phyloP scores from a whole-genome alignment of 2,329 filamentous ascomycete genomes.

The Paecilomyces fulvus region DNA sequence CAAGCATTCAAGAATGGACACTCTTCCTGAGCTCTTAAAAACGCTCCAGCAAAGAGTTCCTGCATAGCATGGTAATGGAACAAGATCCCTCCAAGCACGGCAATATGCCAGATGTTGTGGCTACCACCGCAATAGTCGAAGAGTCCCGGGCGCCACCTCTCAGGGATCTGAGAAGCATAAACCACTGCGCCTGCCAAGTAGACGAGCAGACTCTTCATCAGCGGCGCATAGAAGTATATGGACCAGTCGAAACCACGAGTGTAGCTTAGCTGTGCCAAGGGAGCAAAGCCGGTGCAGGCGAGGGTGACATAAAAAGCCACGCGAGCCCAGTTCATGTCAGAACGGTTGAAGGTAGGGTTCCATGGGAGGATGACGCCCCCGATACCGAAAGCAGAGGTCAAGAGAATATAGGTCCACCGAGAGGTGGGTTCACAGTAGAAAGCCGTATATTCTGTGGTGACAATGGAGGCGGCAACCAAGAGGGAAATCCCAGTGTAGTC shows the following conservation, averaged over 20 bases:
- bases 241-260: slow-evolving; percentile 73
- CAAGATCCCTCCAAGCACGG: slow-evolving; percentile 89
- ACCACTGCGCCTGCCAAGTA: slow-evolving; percentile 78
- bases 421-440: slow-evolving; percentile 95
- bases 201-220: slow-evolving; percentile 75
- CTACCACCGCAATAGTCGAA: slow-evolving; percentile 95
- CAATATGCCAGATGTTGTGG: slow-evolving; percentile 96
- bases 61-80: slow-evolving; percentile 98
- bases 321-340: slow-evolving; percentile 86
- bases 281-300: slow-evolving; percentile 79
- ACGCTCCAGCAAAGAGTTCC: slow-evolving; percentile 76
- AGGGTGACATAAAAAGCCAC: slow-evolving; percentile 88
- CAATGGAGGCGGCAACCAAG: slow-evolving; percentile 85
- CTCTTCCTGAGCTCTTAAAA: slow-evolving; percentile 53
- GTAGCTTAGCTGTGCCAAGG: slow-evolving; percentile 71
- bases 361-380: slow-evolving; percentile 88
- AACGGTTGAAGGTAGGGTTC: slow-evolving; percentile 89
- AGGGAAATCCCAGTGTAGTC: slow-evolving; percentile 97
- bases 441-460: slow-evolving; percentile 96
- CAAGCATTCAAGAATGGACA: slow-evolving; percentile 25
- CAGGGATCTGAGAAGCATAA: slow-evolving; percentile 86
- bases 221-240: slow-evolving; percentile 80
- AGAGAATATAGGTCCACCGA: slow-evolving; percentile 74
- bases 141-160: slow-evolving; percentile 82
- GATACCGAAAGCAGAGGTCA: slow-evolving; percentile 72